Conservation (phyloP, 805 yeast genomes). For the Saturnispora kantuleensis region DNA sequence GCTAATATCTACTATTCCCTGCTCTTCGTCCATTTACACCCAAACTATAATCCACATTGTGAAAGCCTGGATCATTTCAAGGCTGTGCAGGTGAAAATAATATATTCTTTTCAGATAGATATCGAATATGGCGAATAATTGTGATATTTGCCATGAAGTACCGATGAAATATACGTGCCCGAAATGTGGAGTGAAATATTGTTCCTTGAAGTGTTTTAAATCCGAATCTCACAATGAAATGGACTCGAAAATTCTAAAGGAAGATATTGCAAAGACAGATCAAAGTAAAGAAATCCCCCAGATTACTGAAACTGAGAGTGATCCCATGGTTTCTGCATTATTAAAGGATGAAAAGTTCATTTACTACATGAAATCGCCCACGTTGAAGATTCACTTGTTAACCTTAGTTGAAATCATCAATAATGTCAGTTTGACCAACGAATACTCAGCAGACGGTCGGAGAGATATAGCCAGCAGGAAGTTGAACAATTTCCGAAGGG, state of each 20-base stretch:
- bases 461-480: constrained; percentile 51
- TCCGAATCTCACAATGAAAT: constrained; percentile 29
- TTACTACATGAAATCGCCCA: constrained; percentile 38
- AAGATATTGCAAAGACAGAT: neutral
- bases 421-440: constrained; percentile 40
- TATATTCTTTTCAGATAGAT: neutral
- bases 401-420: constrained; percentile 37
- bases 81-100: neutral
- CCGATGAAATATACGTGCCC: constrained; percentile 40
- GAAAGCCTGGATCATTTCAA: no score
- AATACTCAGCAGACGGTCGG: constrained; percentile 43
- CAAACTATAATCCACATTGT: no score
- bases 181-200: constrained; percentile 36
- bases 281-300: neutral
- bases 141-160: constrained; percentile 21
- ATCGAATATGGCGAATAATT: constrained; percentile 5
- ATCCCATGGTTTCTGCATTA: constrained; percentile 23
- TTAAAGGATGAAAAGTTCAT: constrained; percentile 35
- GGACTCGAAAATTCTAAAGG: constrained; percentile 5
- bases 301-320: constrained; percentile 8
- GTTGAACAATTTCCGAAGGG: constrained; percentile 46
- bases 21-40: no score
- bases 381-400: constrained; percentile 47
- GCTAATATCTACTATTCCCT: no score
- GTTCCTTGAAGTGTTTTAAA: constrained; percentile 57